A percentile compares a stretch with the other conserved stretches of the same genome.
phyloP scores from a whole-genome alignment of 148 eudicot genomes.

The Rhododendron mucronatum region DNA sequence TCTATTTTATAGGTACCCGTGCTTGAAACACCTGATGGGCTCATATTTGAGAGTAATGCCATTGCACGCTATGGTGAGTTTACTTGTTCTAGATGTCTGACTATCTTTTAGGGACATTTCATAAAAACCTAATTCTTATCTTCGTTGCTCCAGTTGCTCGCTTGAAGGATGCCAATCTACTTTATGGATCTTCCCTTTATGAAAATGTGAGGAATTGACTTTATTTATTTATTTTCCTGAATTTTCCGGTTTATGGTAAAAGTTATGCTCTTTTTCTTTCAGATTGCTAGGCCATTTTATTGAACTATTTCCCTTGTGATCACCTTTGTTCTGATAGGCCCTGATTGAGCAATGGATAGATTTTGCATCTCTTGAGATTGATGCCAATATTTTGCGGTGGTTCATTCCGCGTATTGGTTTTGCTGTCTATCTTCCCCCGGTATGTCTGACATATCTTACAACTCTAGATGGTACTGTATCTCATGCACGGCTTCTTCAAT shows the following conservation, averaged over 20 bases:
- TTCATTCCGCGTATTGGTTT: conserved; percentile 35
- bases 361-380: conserved; percentile 55
- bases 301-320: neutral
- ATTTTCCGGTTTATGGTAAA: neutral
- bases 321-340: conserved; percentile 22
- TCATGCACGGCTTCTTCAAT: neutral
- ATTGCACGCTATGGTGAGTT: conserved; percentile 56
- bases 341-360: conserved; percentile 65
- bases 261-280: neutral
- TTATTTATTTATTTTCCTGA: neutral
- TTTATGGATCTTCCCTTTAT: conserved; percentile 43
- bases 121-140: neutral
- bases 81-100: neutral
- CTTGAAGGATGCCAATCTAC: conserved; percentile 40
- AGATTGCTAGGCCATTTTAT: neutral
- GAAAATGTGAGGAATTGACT: conserved; percentile 40
- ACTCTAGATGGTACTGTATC: neutral
- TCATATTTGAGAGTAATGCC: conserved; percentile 62
- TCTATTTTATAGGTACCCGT: conserved; percentile 42
- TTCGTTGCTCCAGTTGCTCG: conserved; percentile 34
- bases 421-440: conserved; percentile 36
- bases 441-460: neutral
- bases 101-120: neutral
- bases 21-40: conserved; percentile 65
- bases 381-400: conserved; percentile 39